A percentile compares a stretch with the other conserved stretches of the same genome.
Conservation (phyloP, 2,329 filamentous ascomycete genomes). For the Sarocladium oryzae region DNA sequence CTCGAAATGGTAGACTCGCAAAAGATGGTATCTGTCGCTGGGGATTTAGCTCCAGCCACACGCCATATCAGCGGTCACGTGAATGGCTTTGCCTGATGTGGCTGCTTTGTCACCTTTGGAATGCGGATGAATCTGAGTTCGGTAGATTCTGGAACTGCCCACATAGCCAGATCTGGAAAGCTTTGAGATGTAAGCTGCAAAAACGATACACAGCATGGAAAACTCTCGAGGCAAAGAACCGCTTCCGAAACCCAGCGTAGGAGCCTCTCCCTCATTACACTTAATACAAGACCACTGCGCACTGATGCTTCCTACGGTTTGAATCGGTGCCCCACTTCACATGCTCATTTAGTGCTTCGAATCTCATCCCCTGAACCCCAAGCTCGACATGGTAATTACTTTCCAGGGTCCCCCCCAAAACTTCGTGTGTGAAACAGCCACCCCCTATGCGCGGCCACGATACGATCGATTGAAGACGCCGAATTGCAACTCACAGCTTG, state of each 20-base stretch:
- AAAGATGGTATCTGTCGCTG: too few relatives aligned
- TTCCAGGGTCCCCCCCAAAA: conserved; percentile 1
- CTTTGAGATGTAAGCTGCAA: neutral
- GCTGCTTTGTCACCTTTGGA: conserved; percentile 19
- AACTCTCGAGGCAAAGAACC: too few relatives aligned
- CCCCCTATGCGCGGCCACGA: neutral
- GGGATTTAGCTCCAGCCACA: conserved; percentile 18
- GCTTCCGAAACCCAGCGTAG: too few relatives aligned
- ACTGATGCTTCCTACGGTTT: too few relatives aligned
- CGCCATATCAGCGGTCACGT: conserved; percentile 25
- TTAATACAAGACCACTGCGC: too few relatives aligned
- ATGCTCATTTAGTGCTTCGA: neutral
- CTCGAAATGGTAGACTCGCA: conserved; percentile 1
- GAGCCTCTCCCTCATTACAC: too few relatives aligned
- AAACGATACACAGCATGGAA: neutral
- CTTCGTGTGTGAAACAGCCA: neutral
- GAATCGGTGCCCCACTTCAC: neutral
- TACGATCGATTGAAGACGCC: neutral
- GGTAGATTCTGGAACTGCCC: neutral
- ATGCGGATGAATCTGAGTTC: conserved; percentile 9
- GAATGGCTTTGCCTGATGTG: conserved; percentile 11
- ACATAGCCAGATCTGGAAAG: neutral
- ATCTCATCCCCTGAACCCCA: conserved; percentile 3
- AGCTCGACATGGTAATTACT: conserved; percentile 2
- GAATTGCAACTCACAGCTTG: neutral